Percentiles rank a stretch among this genome's conserved stretches.
Evolutionary conservation across 352 stramenopile genomes (phyloP).

Genomic region (Phytophthora pinifolia): DNA sequence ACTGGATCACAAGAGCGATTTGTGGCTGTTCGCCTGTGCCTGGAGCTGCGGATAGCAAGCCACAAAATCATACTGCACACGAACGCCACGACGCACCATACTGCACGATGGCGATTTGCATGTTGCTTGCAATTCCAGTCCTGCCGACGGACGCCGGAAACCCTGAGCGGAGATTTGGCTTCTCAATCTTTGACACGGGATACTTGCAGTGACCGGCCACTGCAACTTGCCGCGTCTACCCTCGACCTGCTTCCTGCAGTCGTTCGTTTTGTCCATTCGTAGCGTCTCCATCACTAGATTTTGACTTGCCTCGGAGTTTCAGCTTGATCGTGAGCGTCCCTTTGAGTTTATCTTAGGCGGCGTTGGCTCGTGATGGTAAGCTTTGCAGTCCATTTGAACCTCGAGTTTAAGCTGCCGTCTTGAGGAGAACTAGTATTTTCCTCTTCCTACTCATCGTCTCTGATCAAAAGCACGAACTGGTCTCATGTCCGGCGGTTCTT

Average conservation of each 20-base stretch:
- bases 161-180: neutral
- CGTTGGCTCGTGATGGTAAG: too few species aligned
- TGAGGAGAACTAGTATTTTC: too few species aligned
- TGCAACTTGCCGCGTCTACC: neutral
- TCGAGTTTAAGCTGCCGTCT: too few species aligned
- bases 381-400: too few species aligned
- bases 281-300: conserved; percentile 49
- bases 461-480: too few species aligned
- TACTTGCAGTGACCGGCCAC: neutral
- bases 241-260: conserved; percentile 6
- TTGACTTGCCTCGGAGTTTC: conserved; percentile 52
- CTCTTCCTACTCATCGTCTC: too few species aligned
- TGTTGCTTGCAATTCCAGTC: conserved; percentile 3
- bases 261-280: conserved; percentile 28
- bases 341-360: conserved; percentile 51
- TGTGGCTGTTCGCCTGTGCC: conserved; percentile 81
- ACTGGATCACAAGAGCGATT: conserved; percentile 49
- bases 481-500: too few species aligned
- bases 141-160: neutral
- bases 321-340: too few species aligned
- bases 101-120: conserved; percentile 79
- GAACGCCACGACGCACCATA: conserved; percentile 49
- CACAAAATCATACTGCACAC: neutral
- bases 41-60: conserved; percentile 67
- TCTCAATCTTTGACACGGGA: conserved; percentile 26